These are phyloP conservation scores for Candolleomyces aberdarensis DNA, from an alignment of 768 basidiomycete genomes.

Conservation along the genomic window DNA sequence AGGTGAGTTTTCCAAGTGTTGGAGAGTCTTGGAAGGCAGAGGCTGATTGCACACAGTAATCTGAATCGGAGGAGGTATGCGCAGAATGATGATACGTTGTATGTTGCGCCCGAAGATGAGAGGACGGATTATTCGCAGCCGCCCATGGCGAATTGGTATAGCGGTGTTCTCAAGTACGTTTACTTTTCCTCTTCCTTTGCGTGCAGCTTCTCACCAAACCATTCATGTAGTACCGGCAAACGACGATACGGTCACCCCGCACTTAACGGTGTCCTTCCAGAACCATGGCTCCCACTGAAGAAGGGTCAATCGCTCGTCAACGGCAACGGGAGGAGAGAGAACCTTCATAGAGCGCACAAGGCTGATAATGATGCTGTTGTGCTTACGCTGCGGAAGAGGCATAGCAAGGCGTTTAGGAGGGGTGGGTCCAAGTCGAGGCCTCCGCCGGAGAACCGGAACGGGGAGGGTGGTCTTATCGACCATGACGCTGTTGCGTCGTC, in stretches of 20 bases:
- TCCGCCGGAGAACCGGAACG: conserved; percentile 15
- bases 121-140: conserved; percentile 95
- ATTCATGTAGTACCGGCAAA: conserved; percentile 73
- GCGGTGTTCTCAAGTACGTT: conserved; percentile 82
- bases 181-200: background rate
- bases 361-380: conserved; percentile 62
- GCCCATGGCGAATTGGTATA: conserved; percentile 94
- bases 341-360: conserved; percentile 28
- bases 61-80: conserved; percentile 86
- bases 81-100: conserved; percentile 90
- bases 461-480: background rate
- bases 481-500: background rate
- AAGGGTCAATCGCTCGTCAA: conserved; percentile 78
- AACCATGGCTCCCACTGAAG: conserved; percentile 92
- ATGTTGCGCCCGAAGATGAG: conserved; percentile 93
- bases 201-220: conserved; percentile 1
- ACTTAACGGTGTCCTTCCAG: conserved; percentile 87
- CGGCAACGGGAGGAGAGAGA: conserved; percentile 30
- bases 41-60: conserved; percentile 46
- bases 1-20: conserved; percentile 46
- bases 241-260: conserved; percentile 94
- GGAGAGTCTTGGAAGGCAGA: too few species aligned
- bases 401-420: conserved; percentile 45
- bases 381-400: conserved; percentile 74
- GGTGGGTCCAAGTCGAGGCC: conserved; percentile 13